Conservation (phyloP, 2,329 filamentous ascomycete species). For the Rhinocladiella mackenziei region DNA sequence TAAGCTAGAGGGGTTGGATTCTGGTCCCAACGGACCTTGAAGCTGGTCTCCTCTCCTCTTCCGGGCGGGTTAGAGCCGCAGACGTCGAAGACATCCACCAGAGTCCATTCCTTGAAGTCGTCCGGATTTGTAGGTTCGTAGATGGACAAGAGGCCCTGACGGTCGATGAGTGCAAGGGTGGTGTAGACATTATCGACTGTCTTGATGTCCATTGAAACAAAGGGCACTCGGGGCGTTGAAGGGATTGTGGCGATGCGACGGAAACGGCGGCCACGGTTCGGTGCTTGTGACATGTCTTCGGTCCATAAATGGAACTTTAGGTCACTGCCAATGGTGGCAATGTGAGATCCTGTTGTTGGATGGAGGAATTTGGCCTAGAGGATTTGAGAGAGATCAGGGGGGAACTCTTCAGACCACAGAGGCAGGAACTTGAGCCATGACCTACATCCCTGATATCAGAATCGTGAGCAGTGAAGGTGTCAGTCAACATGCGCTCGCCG, state of each 20-base stretch:
- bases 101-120: slow-evolving; percentile 69
- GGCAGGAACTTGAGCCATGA: slow-evolving; percentile 24
- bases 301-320: slow-evolving; percentile 89
- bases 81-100: slow-evolving; percentile 72
- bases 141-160: slow-evolving; percentile 73
- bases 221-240: slow-evolving; percentile 60
- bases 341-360: slow-evolving; percentile 79
- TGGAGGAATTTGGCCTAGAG: slow-evolving; percentile 85
- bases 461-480: slow-evolving; percentile 86
- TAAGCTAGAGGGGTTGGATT: slow-evolving; percentile 69
- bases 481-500: slow-evolving; percentile 67
- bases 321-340: slow-evolving; percentile 85
- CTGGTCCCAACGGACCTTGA: slow-evolving; percentile 82
- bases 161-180: slow-evolving; percentile 77
- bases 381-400: slow-evolving; percentile 6
- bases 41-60: slow-evolving; percentile 80
- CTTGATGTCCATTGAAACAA: slow-evolving; percentile 78
- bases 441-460: slow-evolving; percentile 82
- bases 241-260: slow-evolving; percentile 62
- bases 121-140: slow-evolving; percentile 84
- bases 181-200: slow-evolving; percentile 76
- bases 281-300: slow-evolving; percentile 77
- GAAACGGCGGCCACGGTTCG: slow-evolving; percentile 73
- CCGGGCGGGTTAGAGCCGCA: slow-evolving; percentile 59
- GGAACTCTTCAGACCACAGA: slow-evolving; percentile 24